Evolutionary conservation across 139 green algal species (phyloP).

Genomic region (Mychonastes homosphaera): DNA sequence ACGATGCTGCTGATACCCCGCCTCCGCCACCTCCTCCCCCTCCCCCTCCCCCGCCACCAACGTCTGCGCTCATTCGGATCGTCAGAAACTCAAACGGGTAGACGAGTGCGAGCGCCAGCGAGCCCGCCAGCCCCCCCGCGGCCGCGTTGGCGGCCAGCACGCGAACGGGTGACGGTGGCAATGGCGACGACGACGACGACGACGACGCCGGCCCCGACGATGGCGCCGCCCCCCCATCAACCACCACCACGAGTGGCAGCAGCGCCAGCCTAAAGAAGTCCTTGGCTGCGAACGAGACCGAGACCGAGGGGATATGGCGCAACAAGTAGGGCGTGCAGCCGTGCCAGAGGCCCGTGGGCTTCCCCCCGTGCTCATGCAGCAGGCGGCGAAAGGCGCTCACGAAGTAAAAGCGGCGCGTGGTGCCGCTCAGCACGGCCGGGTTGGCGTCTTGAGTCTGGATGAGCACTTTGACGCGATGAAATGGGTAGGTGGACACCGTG

Average conservation of each 20-base stretch:
- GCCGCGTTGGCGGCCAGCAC: slow-evolving; percentile 13
- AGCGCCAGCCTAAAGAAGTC: too few relatives aligned
- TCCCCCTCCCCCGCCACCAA: slow-evolving; percentile 13
- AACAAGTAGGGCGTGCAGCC: slow-evolving; percentile 30
- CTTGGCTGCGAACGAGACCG: slow-evolving; percentile 38
- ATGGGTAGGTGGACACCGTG: slow-evolving; percentile 13
- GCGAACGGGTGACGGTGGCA: too few relatives aligned
- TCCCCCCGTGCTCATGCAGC: slow-evolving; percentile 19
- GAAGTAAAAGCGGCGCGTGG: slow-evolving; percentile 23
- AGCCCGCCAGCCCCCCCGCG: slow-evolving; percentile 23
- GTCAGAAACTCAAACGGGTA: slow-evolving; percentile 27
- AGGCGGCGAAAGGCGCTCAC: slow-evolving; percentile 19
- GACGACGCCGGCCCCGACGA: too few relatives aligned
- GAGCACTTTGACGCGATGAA: slow-evolving; percentile 25
- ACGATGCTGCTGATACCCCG: too few relatives aligned
- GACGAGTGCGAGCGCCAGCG: slow-evolving; percentile 25
- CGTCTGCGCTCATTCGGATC: slow-evolving; percentile 18
- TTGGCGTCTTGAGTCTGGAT: slow-evolving; percentile 36
- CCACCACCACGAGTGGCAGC: too few relatives aligned
- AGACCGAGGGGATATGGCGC: slow-evolving; percentile 24
- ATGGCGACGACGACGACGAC: too few relatives aligned
- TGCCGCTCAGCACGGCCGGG: slow-evolving; percentile 16
- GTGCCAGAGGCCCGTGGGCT: slow-evolving; percentile 25
- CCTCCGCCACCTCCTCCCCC: neutral
- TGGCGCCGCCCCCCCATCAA: too few relatives aligned